Evolutionary conservation across 2,329 filamentous ascomycete genomes (phyloP), one percentile per base, ranked within the genome.

Genomic region (Colletotrichum falcatum): DNA sequence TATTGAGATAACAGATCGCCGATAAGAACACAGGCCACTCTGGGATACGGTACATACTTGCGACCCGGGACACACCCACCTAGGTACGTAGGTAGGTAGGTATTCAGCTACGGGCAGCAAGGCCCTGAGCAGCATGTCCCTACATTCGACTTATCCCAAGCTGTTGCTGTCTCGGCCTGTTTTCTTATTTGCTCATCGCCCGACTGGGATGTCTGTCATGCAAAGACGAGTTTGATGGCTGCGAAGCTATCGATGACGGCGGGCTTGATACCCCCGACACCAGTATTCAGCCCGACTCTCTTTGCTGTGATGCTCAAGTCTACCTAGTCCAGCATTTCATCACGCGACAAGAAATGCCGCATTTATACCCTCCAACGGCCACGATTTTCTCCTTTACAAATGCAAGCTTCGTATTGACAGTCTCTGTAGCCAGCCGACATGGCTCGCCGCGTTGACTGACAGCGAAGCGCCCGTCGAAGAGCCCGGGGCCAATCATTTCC

Each of bases 391-490:
- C 4, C 12, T 28, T 14, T 20, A 12, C 9, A 30, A 7, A 18
- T 1, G 0, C 26, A 14, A 37, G n/a, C 8, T 18, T 42, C 7
- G 44, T 54, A 1, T 5, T 33, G 16, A 35, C 37, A 1, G 33
- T 61, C 48, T 53, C 44, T 23, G 16, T 44, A 14, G 30, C 30
- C 4, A 9, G 42, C 20, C 9, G 42, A 6, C 39, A 42, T 42
- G 18, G 39, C 39, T 42, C 39, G 39, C 18, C 7, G 39, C 28
- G 46, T 16, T n/a, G 28, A 28, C 58, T 37, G 33, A 46, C 58
- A 63, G 64, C 68, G 68, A 71, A 71, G 68, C 68, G 64, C 64
- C 68, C 67, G 64, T 59, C 46, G 44, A 53, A 67, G 51, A 62
- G 63, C 63, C 42, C 63, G 44, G 67, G 63, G 51, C 67, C 67